phyloP scores from a whole-genome alignment of 1,139 yeast species.

The Suhomyces choctaworum region DNA sequence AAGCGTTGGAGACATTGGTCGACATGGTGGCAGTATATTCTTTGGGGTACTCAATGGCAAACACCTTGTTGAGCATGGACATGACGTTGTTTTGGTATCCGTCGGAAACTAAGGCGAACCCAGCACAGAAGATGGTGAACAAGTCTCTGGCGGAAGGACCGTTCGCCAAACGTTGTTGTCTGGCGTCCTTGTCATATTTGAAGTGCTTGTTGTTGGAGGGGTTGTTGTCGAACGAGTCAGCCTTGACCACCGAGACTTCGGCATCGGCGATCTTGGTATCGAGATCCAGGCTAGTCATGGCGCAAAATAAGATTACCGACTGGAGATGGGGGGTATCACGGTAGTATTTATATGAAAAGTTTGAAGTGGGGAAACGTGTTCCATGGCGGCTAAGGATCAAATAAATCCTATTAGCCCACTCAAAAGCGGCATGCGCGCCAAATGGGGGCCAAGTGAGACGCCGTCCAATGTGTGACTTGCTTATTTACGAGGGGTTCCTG shows the following conservation, averaged over 20 bases:
- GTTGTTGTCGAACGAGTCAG: constrained; percentile 8
- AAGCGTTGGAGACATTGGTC: constrained; percentile 59
- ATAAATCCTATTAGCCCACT: no score
- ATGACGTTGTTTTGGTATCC: constrained; percentile 66
- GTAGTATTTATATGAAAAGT: no score
- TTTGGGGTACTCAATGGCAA: constrained; percentile 45
- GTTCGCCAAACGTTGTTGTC: constrained; percentile 31
- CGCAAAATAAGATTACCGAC: no score
- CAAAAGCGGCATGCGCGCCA: no score
- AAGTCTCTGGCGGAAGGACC: constrained; percentile 34
- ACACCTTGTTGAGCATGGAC: constrained; percentile 57
- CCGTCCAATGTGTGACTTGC: no score
- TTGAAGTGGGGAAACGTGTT: no score
- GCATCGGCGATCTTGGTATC: constrained; percentile 5
- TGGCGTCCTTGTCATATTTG: constrained; percentile 36
- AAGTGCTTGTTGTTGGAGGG: constrained; percentile 9
- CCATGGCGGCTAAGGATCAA: no score
- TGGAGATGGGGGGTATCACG: no score
- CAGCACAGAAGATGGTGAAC: constrained; percentile 51
- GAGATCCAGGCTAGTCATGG: no score
- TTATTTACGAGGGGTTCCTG: no score
- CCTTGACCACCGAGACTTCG: constrained; percentile 3
- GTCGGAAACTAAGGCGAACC: constrained; percentile 61
- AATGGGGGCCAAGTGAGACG: no score
- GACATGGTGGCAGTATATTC: constrained; percentile 45